Conservation (phyloP, 2,329 filamentous ascomycete species). For the Aspergillus sp. region DNA sequence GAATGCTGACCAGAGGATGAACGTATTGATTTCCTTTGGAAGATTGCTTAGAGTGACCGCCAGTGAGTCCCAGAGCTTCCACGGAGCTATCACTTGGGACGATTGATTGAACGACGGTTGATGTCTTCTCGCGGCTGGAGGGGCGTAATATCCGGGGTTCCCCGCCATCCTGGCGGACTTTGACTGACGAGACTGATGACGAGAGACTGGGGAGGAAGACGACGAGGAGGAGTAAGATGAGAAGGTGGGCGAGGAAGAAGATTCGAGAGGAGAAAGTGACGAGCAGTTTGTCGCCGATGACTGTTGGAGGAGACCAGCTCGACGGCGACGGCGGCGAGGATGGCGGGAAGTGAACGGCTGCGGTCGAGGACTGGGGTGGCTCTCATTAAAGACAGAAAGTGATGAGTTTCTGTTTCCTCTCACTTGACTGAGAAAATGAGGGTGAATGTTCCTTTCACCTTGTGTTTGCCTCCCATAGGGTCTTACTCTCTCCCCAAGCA, state of each 20-base stretch:
- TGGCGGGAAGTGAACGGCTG: background rate
- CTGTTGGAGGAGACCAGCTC: background rate
- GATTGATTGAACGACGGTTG: constrained; percentile 1
- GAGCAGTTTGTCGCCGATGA: background rate
- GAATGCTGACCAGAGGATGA: constrained; percentile 53
- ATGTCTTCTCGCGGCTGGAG: background rate
- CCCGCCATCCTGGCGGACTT: background rate
- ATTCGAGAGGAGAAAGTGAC: background rate
- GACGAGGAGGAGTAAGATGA: constrained; percentile 2
- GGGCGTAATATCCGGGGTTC: background rate
- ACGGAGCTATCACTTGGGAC: constrained; percentile 23
- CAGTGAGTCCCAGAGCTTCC: constrained; percentile 41
- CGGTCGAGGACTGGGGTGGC: background rate
- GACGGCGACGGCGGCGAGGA: too few relatives aligned
- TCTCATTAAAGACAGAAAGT: background rate
- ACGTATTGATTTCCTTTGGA: constrained; percentile 34
- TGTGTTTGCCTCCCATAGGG: too few relatives aligned
- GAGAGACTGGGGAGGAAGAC: background rate
- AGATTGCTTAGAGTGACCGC: constrained; percentile 34
- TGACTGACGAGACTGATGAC: background rate
- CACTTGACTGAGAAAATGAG: too few relatives aligned
- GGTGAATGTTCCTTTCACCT: too few relatives aligned
- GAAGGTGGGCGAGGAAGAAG: constrained; percentile 4
- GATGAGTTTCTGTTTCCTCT: too few relatives aligned
- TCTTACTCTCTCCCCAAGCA: too few relatives aligned